Evolutionary conservation across 192 early-diverging fungal genomes (phyloP).

Genomic region (Dimargaris xerosporica): DNA sequence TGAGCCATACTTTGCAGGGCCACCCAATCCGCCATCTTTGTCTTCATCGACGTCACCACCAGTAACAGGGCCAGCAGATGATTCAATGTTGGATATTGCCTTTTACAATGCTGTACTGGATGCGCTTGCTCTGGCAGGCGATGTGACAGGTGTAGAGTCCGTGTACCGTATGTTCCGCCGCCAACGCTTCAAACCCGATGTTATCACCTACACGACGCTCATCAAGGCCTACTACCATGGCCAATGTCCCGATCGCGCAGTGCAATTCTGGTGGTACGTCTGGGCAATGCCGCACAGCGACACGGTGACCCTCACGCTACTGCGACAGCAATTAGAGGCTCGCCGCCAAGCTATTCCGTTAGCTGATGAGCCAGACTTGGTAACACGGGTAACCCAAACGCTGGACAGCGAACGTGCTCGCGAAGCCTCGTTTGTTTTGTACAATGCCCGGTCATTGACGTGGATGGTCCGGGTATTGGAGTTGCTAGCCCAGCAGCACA

Average conservation of each 20-base stretch:
- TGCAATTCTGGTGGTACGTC: conserved; percentile 8
- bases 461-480: not conserved
- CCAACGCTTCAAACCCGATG: not conserved
- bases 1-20: too few species aligned
- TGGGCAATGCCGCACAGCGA: conserved; percentile 1
- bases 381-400: not conserved
- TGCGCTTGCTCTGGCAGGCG: not conserved
- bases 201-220: conserved; percentile 4
- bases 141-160: not conserved
- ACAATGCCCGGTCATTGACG: not conserved
- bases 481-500: not conserved
- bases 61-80: not conserved
- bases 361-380: not conserved
- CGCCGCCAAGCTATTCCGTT: not conserved
- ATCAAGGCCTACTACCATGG: conserved; percentile 7
- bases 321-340: not conserved
- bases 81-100: not conserved
- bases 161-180: conserved; percentile 1
- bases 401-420: not conserved
- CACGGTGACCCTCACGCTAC: not conserved
- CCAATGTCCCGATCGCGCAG: not conserved
- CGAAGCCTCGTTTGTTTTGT: not conserved
- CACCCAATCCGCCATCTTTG: too few species aligned
- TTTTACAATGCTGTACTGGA: conserved; percentile 1
- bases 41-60: too few species aligned